Evolutionary conservation across 83 land plant genomes (phyloP).

Genomic region (Thuja plicata): DNA sequence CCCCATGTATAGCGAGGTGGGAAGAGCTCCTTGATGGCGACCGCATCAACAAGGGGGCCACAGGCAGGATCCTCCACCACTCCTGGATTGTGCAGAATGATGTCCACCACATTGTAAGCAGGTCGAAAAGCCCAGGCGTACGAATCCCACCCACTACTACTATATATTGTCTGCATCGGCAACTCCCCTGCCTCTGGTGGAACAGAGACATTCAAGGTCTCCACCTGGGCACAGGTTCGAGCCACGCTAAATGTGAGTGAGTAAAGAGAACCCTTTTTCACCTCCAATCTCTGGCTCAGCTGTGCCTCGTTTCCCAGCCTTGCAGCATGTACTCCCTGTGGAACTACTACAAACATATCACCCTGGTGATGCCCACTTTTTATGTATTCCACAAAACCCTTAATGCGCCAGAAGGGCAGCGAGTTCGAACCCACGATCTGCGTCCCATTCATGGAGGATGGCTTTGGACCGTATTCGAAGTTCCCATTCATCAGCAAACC

Average conservation of each 20-base stretch:
- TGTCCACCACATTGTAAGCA: background rate
- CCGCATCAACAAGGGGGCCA: background rate
- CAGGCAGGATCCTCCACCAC: background rate
- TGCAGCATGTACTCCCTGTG: background rate
- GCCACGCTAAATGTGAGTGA: conserved; percentile 66
- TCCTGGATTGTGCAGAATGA: background rate
- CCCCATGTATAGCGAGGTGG: background rate
- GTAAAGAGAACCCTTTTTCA: conserved; percentile 16
- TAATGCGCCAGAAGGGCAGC: conserved; percentile 47
- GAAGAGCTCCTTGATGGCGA: background rate
- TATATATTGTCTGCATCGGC: too few relatives aligned
- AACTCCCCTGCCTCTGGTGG: too few relatives aligned
- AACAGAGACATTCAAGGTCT: background rate
- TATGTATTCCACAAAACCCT: conserved; percentile 58
- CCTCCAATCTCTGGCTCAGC: background rate
- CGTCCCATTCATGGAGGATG: conserved; percentile 42
- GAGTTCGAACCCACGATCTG: conserved; percentile 33
- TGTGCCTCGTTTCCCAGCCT: background rate
- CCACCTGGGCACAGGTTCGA: background rate
- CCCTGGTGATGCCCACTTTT: conserved; percentile 55
- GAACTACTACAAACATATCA: conserved; percentile 25
- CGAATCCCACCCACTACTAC: background rate
- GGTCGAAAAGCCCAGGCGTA: background rate
- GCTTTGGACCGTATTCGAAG: conserved; percentile 53
- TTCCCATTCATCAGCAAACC: conserved; percentile 55